These are phyloP conservation scores for Leccinum disarticulatum DNA, from an alignment of 768 basidiomycete species.

Conservation along the genomic window DNA sequence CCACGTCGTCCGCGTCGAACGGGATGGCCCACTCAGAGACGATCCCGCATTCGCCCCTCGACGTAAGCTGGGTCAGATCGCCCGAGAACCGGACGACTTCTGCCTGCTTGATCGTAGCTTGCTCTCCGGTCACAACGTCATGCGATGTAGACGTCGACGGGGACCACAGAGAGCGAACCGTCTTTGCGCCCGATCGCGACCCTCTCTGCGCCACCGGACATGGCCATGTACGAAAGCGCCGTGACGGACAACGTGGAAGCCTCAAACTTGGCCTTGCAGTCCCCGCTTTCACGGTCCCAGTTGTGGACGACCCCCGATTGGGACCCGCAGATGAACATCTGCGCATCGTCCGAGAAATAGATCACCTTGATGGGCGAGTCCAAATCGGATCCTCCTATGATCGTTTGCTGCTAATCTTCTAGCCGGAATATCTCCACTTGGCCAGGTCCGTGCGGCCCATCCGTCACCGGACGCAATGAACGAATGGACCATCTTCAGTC, in stretches of 20 bases:
- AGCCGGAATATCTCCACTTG: constrained; percentile 6
- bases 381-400: background rate
- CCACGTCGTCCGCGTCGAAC: background rate
- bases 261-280: constrained; percentile 9
- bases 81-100: constrained; percentile 11
- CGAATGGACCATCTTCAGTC: constrained; percentile 8
- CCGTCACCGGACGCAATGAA: constrained; percentile 8
- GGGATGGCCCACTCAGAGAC: constrained; percentile 10
- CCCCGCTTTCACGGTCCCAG: constrained; percentile 21
- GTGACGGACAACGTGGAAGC: constrained; percentile 14
- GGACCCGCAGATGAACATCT: constrained; percentile 21
- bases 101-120: constrained; percentile 5
- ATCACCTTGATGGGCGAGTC: constrained; percentile 1
- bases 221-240: constrained; percentile 12
- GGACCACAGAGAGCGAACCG: constrained; percentile 19
- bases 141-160: constrained; percentile 17
- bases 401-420: background rate
- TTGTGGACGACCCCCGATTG: constrained; percentile 11
- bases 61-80: constrained; percentile 6
- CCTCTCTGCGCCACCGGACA: background rate
- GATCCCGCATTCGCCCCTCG: constrained; percentile 7
- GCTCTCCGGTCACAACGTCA: constrained; percentile 1
- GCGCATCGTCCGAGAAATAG: constrained; percentile 18
- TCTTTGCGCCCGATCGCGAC: constrained; percentile 22
- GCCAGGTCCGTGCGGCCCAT: constrained; percentile 1